These are phyloP conservation scores for Globisporangium acanthophoron DNA, from an alignment of 352 stramenopile species.

Conservation along the genomic window DNA sequence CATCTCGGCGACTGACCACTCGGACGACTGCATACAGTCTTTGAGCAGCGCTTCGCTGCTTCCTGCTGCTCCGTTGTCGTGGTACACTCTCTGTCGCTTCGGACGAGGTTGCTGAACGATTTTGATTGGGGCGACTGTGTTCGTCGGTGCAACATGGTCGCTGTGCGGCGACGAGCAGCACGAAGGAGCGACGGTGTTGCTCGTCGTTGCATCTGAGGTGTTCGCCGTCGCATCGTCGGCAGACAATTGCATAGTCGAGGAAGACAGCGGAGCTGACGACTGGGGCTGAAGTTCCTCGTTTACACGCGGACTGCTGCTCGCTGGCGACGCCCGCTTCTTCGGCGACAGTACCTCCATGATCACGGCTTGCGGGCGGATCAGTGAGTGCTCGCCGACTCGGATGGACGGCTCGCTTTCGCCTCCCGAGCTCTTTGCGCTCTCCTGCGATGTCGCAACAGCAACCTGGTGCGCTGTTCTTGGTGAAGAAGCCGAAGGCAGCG, in stretches of 20 bases:
- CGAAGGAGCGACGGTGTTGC: neutral
- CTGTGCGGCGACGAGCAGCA: constrained; percentile 1
- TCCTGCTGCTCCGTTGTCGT: neutral
- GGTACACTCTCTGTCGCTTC: constrained; percentile 10
- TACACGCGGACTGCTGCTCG: neutral
- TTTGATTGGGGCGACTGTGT: neutral
- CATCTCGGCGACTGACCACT: constrained; percentile 44
- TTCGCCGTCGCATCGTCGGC: neutral
- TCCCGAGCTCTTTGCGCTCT: neutral
- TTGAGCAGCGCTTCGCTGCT: neutral
- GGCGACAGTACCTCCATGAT: constrained; percentile 10
- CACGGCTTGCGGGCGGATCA: constrained; percentile 6
- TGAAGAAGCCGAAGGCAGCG: neutral
- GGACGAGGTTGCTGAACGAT: constrained; percentile 10
- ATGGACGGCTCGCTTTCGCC: neutral
- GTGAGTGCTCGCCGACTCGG: neutral
- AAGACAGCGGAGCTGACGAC: too few species aligned
- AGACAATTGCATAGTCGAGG: neutral
- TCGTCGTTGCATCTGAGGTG: neutral
- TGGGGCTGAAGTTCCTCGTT: neutral
- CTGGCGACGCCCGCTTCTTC: neutral
- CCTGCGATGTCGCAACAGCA: neutral
- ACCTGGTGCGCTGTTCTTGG: neutral
- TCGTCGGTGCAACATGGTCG: neutral
- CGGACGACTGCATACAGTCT: neutral